Evolutionary conservation across 1,284 basidiomycete species (phyloP).

Genomic region (Caloboletus inedulis): DNA sequence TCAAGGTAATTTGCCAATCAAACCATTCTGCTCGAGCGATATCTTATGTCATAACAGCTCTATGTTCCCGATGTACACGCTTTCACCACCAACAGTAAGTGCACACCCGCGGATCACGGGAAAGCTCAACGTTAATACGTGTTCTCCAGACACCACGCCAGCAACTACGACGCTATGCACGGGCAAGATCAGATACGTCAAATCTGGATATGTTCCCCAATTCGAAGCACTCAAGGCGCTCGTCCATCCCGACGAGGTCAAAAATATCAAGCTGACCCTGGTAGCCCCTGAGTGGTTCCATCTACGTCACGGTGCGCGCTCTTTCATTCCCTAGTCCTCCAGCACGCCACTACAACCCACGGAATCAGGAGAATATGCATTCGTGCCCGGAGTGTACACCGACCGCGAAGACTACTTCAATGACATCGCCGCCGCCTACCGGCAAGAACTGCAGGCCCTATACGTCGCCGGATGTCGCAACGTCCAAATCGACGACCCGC

Average conservation of each 20-base stretch:
- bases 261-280: constrained; percentile 69
- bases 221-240: constrained; percentile 57
- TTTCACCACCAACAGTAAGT: constrained; percentile 50
- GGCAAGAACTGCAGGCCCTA: constrained; percentile 67
- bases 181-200: constrained; percentile 59
- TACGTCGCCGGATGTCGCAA: constrained; percentile 73
- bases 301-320: constrained; percentile 54
- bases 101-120: neutral
- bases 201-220: constrained; percentile 61
- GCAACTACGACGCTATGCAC: constrained; percentile 50
- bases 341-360: neutral
- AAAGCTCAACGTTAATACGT: constrained; percentile 34
- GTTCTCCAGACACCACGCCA: constrained; percentile 43
- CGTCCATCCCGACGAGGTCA: constrained; percentile 56
- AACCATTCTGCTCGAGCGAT: neutral
- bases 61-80: constrained; percentile 53
- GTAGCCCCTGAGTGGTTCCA: constrained; percentile 78
- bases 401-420: constrained; percentile 65
- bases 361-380: constrained; percentile 23
- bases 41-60: constrained; percentile 13
- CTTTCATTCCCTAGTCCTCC: neutral
- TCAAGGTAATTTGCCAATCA: constrained; percentile 17
- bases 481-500: constrained; percentile 75
- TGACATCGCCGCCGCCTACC: constrained; percentile 69
- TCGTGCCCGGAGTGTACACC: constrained; percentile 15